phyloP scores from a whole-genome alignment of 75 land plant genomes.

The Cunninghamia lanceolata region DNA sequence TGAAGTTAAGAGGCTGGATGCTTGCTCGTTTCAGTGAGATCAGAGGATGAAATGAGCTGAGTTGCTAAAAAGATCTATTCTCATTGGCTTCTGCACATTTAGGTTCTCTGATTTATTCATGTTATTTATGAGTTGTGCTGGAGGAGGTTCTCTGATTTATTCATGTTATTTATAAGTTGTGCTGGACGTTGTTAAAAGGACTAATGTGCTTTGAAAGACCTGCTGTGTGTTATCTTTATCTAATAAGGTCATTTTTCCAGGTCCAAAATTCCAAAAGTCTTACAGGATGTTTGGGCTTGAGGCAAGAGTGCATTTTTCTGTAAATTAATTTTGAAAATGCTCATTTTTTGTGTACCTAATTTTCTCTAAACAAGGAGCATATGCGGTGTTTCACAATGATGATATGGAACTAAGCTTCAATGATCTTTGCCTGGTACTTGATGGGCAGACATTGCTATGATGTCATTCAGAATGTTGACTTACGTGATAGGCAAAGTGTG shows the following conservation, averaged over 20 bases:
- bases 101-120: not conserved
- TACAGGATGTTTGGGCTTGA: slow-evolving; percentile 5
- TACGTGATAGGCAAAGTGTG: not conserved
- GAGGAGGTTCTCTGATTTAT: not conserved
- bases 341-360: not conserved
- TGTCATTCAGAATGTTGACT: not conserved
- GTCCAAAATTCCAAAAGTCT: not conserved
- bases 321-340: slow-evolving; percentile 13
- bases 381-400: not conserved
- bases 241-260: slow-evolving; percentile 14
- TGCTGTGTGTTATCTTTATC: not conserved
- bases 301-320: slow-evolving; percentile 10
- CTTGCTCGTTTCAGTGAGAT: slow-evolving; percentile 1
- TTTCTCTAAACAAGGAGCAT: not conserved
- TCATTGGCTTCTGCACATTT: not conserved
- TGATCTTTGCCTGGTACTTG: not conserved
- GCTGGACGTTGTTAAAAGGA: not conserved
- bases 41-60: not conserved
- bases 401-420: not conserved
- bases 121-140: not conserved
- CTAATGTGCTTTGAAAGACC: not conserved
- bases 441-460: not conserved
- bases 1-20: not conserved
- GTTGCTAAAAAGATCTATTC: not conserved
- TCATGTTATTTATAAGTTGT: not conserved